These are phyloP conservation scores for Chondrostereum purpureum DNA, from an alignment of 1,284 basidiomycete genomes.

Conservation along the genomic window DNA sequence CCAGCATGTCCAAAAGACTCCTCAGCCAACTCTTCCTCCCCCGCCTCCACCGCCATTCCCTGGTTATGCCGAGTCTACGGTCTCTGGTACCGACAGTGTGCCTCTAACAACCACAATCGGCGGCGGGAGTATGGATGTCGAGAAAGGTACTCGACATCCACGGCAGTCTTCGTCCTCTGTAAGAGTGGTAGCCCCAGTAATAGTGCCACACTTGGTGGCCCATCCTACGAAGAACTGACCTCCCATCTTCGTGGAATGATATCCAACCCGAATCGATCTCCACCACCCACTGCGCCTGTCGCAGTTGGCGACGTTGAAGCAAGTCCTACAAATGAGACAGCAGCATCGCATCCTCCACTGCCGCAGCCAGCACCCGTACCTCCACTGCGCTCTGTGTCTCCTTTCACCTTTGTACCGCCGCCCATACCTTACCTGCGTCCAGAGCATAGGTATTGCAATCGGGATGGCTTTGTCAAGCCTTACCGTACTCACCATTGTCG, in stretches of 20 bases:
- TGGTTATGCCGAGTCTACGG: neutral
- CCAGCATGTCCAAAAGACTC: conserved; percentile 24
- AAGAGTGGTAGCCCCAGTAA: conserved; percentile 3
- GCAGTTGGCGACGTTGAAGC: neutral
- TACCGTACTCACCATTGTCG: conserved; percentile 73
- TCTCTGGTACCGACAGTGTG: neutral
- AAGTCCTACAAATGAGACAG: neutral
- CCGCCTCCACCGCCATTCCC: neutral
- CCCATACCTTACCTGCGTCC: conserved; percentile 44
- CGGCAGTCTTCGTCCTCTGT: conserved; percentile 1
- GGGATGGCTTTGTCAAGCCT: conserved; percentile 59
- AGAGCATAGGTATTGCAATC: conserved; percentile 52
- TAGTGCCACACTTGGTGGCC: conserved; percentile 30
- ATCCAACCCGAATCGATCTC: neutral
- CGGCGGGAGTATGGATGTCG: neutral
- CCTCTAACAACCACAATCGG: no score
- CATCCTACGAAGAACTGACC: conserved; percentile 32
- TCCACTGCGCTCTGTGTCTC: conserved; percentile 1
- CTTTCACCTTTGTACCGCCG: conserved; percentile 29
- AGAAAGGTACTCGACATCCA: conserved; percentile 1
- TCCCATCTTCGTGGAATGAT: neutral
- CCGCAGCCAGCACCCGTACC: conserved; percentile 4
- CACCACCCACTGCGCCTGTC: neutral
- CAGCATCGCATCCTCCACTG: neutral
- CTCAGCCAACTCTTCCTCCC: conserved; percentile 10